Evolutionary conservation across 495 filamentous ascomycete species (phyloP).

Genomic region (Daldinia grandis): DNA sequence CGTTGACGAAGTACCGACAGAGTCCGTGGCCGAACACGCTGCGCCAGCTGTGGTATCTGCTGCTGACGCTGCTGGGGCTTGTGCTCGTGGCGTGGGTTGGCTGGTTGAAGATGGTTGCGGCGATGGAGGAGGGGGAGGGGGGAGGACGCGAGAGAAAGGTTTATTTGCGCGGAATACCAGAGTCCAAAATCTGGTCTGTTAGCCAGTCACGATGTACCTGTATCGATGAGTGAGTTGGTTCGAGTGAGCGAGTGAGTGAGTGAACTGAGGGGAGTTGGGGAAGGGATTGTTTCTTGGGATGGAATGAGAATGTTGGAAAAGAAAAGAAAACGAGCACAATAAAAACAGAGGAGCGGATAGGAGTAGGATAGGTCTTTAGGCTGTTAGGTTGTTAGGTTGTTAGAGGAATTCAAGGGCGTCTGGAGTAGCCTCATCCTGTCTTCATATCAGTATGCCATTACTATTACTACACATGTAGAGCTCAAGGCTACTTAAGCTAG

Average conservation of each 20-base stretch:
- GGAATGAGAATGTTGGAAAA: neutral
- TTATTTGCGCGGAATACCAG: neutral
- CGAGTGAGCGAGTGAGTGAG: neutral
- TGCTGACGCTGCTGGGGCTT: neutral
- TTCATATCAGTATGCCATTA: neutral
- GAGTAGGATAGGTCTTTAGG: neutral
- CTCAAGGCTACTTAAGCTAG: neutral
- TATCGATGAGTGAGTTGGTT: neutral
- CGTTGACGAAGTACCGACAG: slow-evolving; percentile 3
- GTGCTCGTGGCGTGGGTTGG: neutral
- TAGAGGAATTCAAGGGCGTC: neutral
- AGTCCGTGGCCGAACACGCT: slow-evolving; percentile 13
- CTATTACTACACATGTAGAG: neutral
- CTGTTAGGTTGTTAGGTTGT: neutral
- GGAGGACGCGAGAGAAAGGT: neutral
- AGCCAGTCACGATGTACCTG: neutral
- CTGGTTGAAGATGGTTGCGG: neutral
- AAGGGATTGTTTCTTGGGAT: neutral
- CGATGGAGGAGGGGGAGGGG: neutral
- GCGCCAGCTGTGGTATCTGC: neutral
- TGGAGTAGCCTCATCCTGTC: neutral
- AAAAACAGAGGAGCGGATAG: neutral
- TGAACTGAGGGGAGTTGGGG: neutral
- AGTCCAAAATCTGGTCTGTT: slow-evolving; percentile 12
- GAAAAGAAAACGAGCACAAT: neutral